Percentiles rank a stretch among this genome's conserved stretches.
Conservation (phyloP, 345 rosid species). For the Hibiscus mutabilis region DNA sequence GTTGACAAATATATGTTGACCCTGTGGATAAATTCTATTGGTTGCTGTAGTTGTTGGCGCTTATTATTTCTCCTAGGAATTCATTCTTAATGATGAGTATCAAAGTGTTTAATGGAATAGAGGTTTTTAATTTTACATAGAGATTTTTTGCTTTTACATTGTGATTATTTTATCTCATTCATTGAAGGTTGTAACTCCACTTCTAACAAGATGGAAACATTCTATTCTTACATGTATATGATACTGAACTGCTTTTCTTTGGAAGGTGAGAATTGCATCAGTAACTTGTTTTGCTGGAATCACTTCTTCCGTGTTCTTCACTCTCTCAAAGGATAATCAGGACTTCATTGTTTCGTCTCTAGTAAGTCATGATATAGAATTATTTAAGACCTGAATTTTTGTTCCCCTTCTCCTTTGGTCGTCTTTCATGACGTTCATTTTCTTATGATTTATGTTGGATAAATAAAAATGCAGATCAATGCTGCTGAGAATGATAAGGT, state of each 20-base stretch:
- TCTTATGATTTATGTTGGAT: conserved; percentile 2
- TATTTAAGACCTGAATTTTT: conserved; percentile 5
- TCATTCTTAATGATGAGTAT: background rate
- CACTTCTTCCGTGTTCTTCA: conserved; percentile 63
- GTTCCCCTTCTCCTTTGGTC: background rate
- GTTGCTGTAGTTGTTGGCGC: background rate
- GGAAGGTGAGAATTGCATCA: conserved; percentile 78
- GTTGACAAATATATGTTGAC: background rate
- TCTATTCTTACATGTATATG: background rate
- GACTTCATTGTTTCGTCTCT: conserved; percentile 58
- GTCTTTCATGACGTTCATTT: conserved; percentile 1
- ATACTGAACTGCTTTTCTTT: conserved; percentile 13
- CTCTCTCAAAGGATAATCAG: conserved; percentile 49
- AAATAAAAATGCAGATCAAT: conserved; percentile 37
- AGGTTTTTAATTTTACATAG: background rate
- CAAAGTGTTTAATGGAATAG: background rate
- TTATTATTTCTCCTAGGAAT: background rate
- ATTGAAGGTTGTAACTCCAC: background rate
- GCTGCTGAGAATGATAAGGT: conserved; percentile 61
- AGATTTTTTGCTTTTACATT: background rate
- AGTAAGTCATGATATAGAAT: conserved; percentile 36
- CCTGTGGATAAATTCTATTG: background rate
- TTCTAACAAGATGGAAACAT: background rate
- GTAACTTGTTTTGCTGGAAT: conserved; percentile 93
- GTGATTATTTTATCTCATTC: background rate